Evolutionary conservation across 352 stramenopile genomes (phyloP).

Genomic region (Phytophthora palmivora): DNA sequence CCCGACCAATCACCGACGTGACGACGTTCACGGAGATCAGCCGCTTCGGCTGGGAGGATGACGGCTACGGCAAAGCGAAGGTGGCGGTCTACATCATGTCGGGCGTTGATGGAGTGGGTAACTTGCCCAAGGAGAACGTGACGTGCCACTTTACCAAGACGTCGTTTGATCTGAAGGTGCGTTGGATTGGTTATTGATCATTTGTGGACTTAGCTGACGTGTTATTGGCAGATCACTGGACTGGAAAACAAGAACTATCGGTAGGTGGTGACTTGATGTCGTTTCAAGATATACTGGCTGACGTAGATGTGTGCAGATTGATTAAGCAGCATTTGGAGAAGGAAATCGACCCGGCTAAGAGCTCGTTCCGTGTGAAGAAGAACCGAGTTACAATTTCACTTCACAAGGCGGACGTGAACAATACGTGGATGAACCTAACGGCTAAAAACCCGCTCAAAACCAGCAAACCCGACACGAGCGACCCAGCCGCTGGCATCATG

Average conservation of each 20-base stretch:
- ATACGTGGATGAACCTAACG: constrained; percentile 84
- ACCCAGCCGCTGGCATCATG: constrained; percentile 88
- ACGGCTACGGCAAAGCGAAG: constrained; percentile 89
- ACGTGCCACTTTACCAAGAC: constrained; percentile 81
- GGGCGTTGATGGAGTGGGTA: constrained; percentile 78
- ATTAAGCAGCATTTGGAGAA: constrained; percentile 86
- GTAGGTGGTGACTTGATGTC: constrained; percentile 8
- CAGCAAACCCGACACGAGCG: constrained; percentile 53
- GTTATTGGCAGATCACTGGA: constrained; percentile 53
- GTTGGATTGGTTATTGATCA: neutral
- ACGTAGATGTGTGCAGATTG: constrained; percentile 41
- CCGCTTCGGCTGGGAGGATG: constrained; percentile 88
- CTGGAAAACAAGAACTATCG: constrained; percentile 81
- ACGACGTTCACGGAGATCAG: constrained; percentile 84
- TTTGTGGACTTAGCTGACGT: neutral
- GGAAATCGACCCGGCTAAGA: constrained; percentile 78
- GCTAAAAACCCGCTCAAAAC: constrained; percentile 79
- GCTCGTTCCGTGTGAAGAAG: constrained; percentile 85
- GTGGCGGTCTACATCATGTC: constrained; percentile 87
- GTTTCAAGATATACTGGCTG: constrained; percentile 1
- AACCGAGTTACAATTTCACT: constrained; percentile 86
- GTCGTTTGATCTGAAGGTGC: constrained; percentile 86
- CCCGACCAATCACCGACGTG: constrained; percentile 41
- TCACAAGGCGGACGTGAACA: constrained; percentile 79
- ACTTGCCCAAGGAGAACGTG: constrained; percentile 75